phyloP scores from a whole-genome alignment of 306 rosid genomes.

The Vigna angularis region DNA sequence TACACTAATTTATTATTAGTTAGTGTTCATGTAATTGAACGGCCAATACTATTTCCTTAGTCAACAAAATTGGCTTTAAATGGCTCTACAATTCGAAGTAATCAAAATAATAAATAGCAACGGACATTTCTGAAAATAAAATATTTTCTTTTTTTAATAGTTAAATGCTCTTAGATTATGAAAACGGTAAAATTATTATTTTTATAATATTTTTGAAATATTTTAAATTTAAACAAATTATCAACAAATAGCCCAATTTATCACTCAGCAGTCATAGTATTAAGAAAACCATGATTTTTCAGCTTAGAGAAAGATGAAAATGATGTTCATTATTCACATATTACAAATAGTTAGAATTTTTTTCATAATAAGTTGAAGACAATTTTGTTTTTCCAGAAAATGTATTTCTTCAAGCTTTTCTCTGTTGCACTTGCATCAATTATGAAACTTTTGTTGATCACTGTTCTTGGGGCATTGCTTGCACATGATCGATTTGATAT shows the following conservation, averaged over 20 bases:
- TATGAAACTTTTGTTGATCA: slow-evolving; percentile 43
- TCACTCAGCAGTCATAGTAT: background rate
- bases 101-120: background rate
- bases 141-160: background rate
- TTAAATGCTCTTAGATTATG: background rate
- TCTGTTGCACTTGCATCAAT: slow-evolving; percentile 41
- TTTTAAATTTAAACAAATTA: background rate
- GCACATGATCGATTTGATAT: slow-evolving; percentile 42
- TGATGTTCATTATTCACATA: background rate
- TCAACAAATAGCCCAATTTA: slow-evolving; percentile 6
- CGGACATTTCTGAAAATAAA: background rate
- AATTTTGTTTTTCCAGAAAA: background rate
- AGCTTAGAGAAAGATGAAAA: background rate
- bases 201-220: background rate
- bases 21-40: background rate
- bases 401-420: slow-evolving; percentile 46
- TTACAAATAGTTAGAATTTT: background rate
- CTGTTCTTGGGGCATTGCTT: slow-evolving; percentile 45
- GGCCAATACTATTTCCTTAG: background rate
- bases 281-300: background rate
- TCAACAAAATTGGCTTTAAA: background rate
- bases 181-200: background rate
- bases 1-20: background rate
- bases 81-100: background rate
- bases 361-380: background rate